These are phyloP conservation scores for Penstemon barbatus DNA, from an alignment of 257 asterid species.

Conservation along the genomic window DNA sequence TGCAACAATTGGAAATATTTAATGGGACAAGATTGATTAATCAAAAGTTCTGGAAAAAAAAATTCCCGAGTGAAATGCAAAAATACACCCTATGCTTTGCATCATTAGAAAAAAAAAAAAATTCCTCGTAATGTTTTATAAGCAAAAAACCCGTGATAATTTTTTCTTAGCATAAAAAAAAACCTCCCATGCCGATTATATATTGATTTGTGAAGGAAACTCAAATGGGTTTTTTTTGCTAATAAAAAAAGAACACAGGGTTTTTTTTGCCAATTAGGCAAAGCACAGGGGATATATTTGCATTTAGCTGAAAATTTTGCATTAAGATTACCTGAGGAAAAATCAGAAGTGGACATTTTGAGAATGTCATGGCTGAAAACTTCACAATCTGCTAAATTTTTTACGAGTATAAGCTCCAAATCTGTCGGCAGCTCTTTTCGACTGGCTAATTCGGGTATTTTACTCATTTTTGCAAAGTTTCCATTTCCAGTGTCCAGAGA, in stretches of 20 bases:
- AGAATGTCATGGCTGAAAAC: slow-evolving; percentile 56
- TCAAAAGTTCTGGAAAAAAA: background rate
- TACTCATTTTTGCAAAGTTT: slow-evolving; percentile 18
- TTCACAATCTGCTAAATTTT: slow-evolving; percentile 52
- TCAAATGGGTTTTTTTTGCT: too few species aligned
- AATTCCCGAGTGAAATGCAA: background rate
- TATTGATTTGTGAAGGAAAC: too few species aligned
- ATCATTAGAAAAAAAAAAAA: too few species aligned
- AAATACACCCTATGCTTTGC: too few species aligned
- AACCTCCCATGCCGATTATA: too few species aligned
- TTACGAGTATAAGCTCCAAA: slow-evolving; percentile 46
- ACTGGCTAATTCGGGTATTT: slow-evolving; percentile 21
- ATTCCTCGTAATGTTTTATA: background rate
- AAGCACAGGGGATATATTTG: too few species aligned
- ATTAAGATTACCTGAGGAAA: slow-evolving; percentile 54
- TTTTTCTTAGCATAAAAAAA: too few species aligned
- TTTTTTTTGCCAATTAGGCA: too few species aligned
- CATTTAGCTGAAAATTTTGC: too few species aligned
- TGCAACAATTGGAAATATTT: slow-evolving; percentile 29
- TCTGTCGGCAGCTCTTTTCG: slow-evolving; percentile 45
- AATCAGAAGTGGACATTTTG: slow-evolving; percentile 54
- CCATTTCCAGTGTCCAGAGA: slow-evolving; percentile 24
- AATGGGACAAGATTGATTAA: slow-evolving; percentile 8
- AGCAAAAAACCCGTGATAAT: too few species aligned
- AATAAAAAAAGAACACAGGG: too few species aligned